Evolutionary conservation across 192 early-diverging fungal species (phyloP), one percentile per base, ranked within the genome.

Genomic region (Coemansia sp.): DNA sequence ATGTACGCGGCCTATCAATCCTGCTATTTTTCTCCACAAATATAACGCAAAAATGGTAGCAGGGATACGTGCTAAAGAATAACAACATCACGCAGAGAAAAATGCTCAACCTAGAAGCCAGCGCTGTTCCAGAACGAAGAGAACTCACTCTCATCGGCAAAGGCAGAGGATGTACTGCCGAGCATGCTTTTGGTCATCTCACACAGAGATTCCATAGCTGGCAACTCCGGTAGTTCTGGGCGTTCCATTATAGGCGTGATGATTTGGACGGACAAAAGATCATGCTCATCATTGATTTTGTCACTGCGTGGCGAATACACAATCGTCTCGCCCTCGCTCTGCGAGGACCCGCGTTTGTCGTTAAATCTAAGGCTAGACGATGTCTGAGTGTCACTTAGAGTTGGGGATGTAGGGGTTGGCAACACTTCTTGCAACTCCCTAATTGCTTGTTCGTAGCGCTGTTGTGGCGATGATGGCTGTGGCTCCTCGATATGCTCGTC

Each of bases 241-340:
- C 50, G 41, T 21, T 61, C 64, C 16, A 44, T 34, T 26, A 52
- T 44, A 21, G 59, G 55, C 19, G 69, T 32, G 19, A 38, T 47
- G 57, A 48, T 49, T n/a, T 58, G 56, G 23, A 41, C 60, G 24
- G 58, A 63, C 16, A 56, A 26, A 12, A 24, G 32, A 44, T 56
- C 41, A 16, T 34, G 28, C 31, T 32, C 25, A 16, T 25, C 48
- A 25, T 53, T 44, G n/a, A 1, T 14, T 25, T 41, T 38, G 61
- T 64, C 58, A 49, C 49, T 67, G 30, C 67, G 62, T 6, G 76
- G 76, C 60, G 76, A 78, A 31, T 55, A 74, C 25, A 80, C 65
- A 56, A 80, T 73, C 1, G 77, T 80, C 25, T 80, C 77, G 62
- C 77, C 56, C 49, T 80, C 72, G 65, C 77, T 80, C 54, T 71